Conservation (phyloP, 345 rosid species). For the rapeseed (Brassica napus) region DNA sequence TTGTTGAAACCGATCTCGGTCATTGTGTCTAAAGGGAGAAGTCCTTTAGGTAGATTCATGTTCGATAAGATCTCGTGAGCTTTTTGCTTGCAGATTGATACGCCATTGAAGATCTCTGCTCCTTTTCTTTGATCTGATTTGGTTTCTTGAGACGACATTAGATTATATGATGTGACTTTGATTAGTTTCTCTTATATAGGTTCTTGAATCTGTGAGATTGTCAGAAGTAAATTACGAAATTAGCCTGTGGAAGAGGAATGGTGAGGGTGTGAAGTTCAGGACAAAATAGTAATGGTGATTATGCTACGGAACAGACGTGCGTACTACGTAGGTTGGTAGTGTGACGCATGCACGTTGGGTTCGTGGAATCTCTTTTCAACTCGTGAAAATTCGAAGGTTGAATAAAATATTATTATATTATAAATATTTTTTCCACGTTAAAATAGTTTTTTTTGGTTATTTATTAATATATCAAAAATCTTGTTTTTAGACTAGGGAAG, state of each 20-base stretch:
- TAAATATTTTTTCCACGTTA: too few relatives aligned
- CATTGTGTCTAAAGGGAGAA: conserved; percentile 57
- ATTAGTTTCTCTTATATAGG: not conserved
- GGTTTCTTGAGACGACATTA: conserved; percentile 36
- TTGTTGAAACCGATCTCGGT: conserved; percentile 55
- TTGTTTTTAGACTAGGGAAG: too few relatives aligned
- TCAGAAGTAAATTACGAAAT: not conserved
- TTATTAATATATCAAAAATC: too few relatives aligned
- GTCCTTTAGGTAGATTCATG: conserved; percentile 53
- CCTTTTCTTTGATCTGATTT: conserved; percentile 42
- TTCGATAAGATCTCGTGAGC: conserved; percentile 44
- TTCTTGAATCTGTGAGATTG: not conserved
- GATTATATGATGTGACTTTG: not conserved
- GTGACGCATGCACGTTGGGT: not conserved
- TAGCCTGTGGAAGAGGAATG: not conserved
- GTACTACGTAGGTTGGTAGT: conserved; percentile 1
- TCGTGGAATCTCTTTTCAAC: too few relatives aligned
- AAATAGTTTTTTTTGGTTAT: too few relatives aligned
- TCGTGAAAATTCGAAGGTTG: too few relatives aligned
- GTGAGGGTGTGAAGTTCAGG: not conserved
- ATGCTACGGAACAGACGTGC: not conserved
- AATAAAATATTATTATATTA: too few relatives aligned
- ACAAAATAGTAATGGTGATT: not conserved
- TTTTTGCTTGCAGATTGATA: conserved; percentile 51
- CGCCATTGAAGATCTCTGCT: conserved; percentile 56